Percentiles rank a stretch among this genome's conserved stretches.
These are phyloP conservation scores for Carex pumila DNA, from an alignment of 176 grass and related monocot species.

Conservation along the genomic window DNA sequence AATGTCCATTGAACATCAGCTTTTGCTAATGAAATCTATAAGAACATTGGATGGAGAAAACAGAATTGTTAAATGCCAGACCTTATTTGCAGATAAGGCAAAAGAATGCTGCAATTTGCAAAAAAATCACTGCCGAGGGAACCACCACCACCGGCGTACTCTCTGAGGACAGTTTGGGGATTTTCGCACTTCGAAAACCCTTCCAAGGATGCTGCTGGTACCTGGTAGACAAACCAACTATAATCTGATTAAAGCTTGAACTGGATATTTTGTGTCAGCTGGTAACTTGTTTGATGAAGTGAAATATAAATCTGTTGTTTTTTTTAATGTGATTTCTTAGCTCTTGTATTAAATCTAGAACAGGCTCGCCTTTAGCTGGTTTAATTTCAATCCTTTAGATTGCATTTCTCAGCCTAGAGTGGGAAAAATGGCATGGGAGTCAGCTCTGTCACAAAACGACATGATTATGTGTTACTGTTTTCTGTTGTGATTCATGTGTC, in stretches of 20 bases:
- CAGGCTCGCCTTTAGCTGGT: background rate
- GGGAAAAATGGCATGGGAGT: no score
- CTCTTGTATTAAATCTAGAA: background rate
- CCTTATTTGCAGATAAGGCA: background rate
- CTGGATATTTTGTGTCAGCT: constrained; percentile 3
- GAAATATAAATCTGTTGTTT: background rate
- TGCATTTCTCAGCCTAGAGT: no score
- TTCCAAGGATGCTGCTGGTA: constrained; percentile 61
- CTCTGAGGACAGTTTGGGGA: constrained; percentile 83
- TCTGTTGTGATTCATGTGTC: no score
- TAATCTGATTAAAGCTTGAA: background rate
- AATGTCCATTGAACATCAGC: background rate
- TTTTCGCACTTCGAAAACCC: constrained; percentile 84
- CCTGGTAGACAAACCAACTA: constrained; percentile 55
- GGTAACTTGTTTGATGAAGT: constrained; percentile 3
- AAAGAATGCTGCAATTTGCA: background rate
- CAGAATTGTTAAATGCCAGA: background rate
- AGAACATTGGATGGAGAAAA: background rate
- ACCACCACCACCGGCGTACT: constrained; percentile 65
- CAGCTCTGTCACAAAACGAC: no score
- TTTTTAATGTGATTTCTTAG: background rate
- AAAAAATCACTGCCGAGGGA: constrained; percentile 62
- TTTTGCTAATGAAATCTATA: background rate
- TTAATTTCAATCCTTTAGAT: background rate
- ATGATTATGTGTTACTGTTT: no score